Evolutionary conservation across 1,284 basidiomycete genomes (phyloP).

Genomic region (Cutaneotrichosporon sp.): DNA sequence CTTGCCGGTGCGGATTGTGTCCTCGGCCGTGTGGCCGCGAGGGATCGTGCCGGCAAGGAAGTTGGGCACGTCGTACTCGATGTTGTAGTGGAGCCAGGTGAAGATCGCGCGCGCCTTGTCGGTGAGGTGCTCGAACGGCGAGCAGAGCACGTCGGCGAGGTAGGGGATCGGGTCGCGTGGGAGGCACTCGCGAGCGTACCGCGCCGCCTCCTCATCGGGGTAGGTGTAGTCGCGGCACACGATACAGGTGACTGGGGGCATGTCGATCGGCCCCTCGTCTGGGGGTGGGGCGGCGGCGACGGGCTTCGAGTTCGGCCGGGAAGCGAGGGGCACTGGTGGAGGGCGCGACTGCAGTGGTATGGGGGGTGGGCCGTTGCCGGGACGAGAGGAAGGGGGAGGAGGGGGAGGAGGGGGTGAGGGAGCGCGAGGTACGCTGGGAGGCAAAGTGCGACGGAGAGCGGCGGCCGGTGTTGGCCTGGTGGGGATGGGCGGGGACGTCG

Average conservation of each 20-base stretch:
- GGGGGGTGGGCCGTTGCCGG: background rate
- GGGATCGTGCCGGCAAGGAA: slow-evolving; percentile 16
- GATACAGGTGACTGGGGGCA: slow-evolving; percentile 8
- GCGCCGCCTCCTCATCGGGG: slow-evolving; percentile 15
- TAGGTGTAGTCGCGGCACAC: slow-evolving; percentile 21
- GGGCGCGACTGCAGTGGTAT: background rate
- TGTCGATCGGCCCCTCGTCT: background rate
- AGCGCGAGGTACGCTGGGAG: background rate
- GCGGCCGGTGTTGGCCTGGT: background rate
- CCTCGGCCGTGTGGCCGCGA: slow-evolving; percentile 4
- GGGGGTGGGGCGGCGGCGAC: background rate
- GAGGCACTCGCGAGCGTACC: slow-evolving; percentile 11
- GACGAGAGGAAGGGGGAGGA: background rate
- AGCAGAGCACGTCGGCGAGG: slow-evolving; percentile 17
- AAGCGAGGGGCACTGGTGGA: slow-evolving; percentile 4
- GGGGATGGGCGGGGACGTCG: background rate
- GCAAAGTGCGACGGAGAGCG: background rate
- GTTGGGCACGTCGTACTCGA: slow-evolving; percentile 19
- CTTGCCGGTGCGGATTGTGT: slow-evolving; percentile 15
- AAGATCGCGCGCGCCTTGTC: slow-evolving; percentile 26
- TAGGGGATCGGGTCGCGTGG: slow-evolving; percentile 10
- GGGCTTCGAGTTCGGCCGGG: slow-evolving; percentile 4
- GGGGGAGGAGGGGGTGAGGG: background rate
- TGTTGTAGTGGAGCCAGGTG: slow-evolving; percentile 26
- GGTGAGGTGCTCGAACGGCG: slow-evolving; percentile 8